These are phyloP conservation scores for Eimeria brunetti DNA, from an alignment of 169 alveolate species.

Conservation along the genomic window DNA sequence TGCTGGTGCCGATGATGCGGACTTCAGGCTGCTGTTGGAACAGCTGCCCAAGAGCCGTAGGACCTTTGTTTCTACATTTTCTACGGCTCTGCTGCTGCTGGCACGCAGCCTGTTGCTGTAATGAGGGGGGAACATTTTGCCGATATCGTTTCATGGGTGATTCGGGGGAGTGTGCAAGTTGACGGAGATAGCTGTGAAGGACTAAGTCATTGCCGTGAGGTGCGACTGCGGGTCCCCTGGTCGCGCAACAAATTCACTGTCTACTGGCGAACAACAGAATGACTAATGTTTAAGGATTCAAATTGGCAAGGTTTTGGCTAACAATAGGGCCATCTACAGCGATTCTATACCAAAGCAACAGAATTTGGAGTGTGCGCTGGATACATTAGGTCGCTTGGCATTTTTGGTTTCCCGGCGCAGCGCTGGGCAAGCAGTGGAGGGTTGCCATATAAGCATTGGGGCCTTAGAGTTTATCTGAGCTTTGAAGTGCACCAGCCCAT, in stretches of 20 bases:
- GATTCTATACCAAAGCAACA: not conserved
- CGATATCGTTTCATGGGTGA: not conserved
- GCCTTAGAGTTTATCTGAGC: not conserved
- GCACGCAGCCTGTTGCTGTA: not conserved
- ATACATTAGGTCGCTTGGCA: not conserved
- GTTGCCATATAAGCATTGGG: no score
- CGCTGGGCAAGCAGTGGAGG: not conserved
- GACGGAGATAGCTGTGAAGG: not conserved
- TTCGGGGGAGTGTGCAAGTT: not conserved
- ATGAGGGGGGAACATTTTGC: not conserved
- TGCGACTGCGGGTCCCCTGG: not conserved
- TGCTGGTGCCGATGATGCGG: not conserved
- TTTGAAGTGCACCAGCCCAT: not conserved
- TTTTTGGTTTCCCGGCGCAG: not conserved
- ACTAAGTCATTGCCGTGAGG: not conserved
- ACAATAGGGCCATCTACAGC: not conserved
- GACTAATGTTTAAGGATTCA: not conserved
- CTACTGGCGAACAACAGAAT: not conserved
- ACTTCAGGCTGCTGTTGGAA: not conserved
- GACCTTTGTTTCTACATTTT: not conserved
- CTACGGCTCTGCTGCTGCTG: not conserved
- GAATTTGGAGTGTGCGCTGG: not conserved
- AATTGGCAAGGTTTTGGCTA: not conserved
- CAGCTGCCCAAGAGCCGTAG: not conserved
- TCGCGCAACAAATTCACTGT: not conserved